Percentiles rank a stretch among this genome's conserved stretches.
Conservation (phyloP, 176 grass and related monocot species). For the Leersia perrieri region DNA sequence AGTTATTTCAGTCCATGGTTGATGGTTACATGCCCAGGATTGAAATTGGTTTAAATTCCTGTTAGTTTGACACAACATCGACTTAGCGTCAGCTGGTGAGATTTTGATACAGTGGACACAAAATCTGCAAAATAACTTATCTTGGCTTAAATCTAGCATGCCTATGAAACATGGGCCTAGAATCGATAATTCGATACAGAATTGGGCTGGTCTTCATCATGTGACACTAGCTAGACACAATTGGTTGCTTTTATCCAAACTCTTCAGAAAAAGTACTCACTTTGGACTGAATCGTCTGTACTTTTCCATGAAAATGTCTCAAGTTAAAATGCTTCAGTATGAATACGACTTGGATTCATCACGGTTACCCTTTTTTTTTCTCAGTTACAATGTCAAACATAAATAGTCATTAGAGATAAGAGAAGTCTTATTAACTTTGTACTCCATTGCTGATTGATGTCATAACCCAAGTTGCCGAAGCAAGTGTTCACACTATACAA, state of each 20-base stretch:
- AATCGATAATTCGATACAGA: constrained; percentile 4
- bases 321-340: constrained; percentile 26
- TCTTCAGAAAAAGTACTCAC: not conserved
- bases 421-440: constrained; percentile 17
- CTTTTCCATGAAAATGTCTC: not conserved
- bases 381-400: constrained; percentile 39
- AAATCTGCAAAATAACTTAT: not conserved
- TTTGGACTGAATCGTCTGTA: not conserved
- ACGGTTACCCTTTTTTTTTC: constrained; percentile 20
- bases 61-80: not conserved
- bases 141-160: not conserved
- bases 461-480: constrained; percentile 32
- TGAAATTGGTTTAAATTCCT: not conserved
- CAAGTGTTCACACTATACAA: constrained; percentile 33
- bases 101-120: not conserved
- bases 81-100: not conserved
- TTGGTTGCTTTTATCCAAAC: constrained; percentile 8
- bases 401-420: constrained; percentile 24
- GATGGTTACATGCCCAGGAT: not conserved
- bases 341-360: constrained; percentile 27
- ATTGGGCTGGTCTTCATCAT: not conserved
- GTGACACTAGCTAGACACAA: not conserved
- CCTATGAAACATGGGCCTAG: not conserved
- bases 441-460: constrained; percentile 22
- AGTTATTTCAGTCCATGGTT: not conserved